Evolutionary conservation across 2,329 filamentous ascomycete species (phyloP).

Genomic region (Sporothrix luriei): DNA sequence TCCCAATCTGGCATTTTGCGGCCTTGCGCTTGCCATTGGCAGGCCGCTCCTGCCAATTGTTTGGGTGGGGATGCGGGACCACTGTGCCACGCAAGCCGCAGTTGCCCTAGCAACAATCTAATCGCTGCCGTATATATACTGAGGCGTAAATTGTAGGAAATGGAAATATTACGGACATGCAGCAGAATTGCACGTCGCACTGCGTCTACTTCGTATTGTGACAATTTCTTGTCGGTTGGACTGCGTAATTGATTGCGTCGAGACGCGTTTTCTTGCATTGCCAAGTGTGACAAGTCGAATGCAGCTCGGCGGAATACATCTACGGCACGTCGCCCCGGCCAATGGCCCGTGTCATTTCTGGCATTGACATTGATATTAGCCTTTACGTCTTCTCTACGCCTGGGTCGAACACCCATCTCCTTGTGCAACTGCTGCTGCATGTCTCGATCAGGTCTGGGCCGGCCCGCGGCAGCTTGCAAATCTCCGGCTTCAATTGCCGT

Average conservation of each 20-base stretch:
- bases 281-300: neutral
- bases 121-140: neutral
- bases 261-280: neutral
- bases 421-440: no score
- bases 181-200: neutral
- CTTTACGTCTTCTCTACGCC: neutral
- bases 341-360: no score
- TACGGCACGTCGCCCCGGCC: no score
- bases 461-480: conserved; percentile 22
- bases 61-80: conserved; percentile 18
- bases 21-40: conserved; percentile 13
- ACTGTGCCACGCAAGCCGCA: conserved; percentile 20
- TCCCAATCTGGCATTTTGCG: neutral
- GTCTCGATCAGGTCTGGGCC: neutral
- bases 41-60: conserved; percentile 23
- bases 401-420: no score
- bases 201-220: neutral
- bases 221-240: neutral
- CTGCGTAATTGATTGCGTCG: conserved; percentile 14
- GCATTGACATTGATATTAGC: no score
- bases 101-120: conserved; percentile 28
- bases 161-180: no score
- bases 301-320: no score
- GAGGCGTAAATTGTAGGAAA: no score
- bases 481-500: neutral